Evolutionary conservation across 352 stramenopile genomes (phyloP), one percentile per base, ranked within the genome.

Genomic region (Globisporangium iwayamae): DNA sequence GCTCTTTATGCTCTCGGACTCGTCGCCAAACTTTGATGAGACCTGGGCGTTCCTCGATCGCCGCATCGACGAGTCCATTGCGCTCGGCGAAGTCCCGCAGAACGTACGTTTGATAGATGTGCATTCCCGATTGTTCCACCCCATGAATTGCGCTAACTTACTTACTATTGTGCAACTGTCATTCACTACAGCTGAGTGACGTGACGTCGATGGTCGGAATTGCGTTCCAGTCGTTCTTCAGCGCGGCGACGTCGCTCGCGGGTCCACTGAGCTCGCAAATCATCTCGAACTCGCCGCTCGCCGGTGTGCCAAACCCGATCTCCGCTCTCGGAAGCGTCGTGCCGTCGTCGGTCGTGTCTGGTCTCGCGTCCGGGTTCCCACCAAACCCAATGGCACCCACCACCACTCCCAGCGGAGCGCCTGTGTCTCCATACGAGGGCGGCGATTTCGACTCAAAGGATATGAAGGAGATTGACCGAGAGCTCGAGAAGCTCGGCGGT

Each of bases 41-140:
- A 93, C 87, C 0, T 96, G 87, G 87, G 73, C 70, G 18, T 96
- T 96, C 60, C 66, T 96, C 18, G 83, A 94, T 65, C 87, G 85
- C 59, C 83, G 87, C 53, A 65, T 96, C 30, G 83, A 94, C 54
- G 87, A 96, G 69, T 89, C 82, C 59, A 88, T 94, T 58, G 69
- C 79, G 56, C 81, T 96, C 9, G 85, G 84, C 61, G 85, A 96
- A 45, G 34, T 90, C 10, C 87, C 87, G 1, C 82, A 90, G 52
- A 94, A 90, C 60, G 87, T 95, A 81, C 57, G 85, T 78, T 32
- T 9, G 4, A 18, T 22, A 22, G 11, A 2, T 38, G 5, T 55
- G 22, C n/a, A 34, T 22, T 57, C 20, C 38, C 11, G 36, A 32
- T n/a, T 10, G 13, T 39, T 39, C 34, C 8, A 11, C 34, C 34